Evolutionary conservation across 768 basidiomycete genomes (phyloP).

Genomic region (Hericium erinaceus): DNA sequence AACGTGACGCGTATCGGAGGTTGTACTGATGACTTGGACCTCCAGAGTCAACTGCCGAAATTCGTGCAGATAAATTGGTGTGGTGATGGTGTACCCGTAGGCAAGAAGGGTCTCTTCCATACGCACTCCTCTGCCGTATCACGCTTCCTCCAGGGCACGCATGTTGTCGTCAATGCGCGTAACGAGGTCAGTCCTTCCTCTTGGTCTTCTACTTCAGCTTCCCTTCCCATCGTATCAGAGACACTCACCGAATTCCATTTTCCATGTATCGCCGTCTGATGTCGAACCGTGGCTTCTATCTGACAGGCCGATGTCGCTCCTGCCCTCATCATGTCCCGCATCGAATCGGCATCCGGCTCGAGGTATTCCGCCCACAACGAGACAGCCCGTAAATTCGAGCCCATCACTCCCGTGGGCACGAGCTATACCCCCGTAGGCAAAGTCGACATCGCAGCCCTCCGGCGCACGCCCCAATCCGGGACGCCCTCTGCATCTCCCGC

Average conservation of each 20-base stretch:
- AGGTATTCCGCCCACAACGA: slow-evolving; percentile 84
- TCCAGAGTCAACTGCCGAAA: slow-evolving; percentile 73
- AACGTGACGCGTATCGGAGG: neutral
- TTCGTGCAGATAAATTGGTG: slow-evolving; percentile 97
- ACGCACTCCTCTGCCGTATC: slow-evolving; percentile 77
- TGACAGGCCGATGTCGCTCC: slow-evolving; percentile 72
- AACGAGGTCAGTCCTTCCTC: slow-evolving; percentile 52
- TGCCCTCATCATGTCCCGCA: slow-evolving; percentile 69
- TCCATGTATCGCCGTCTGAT: neutral
- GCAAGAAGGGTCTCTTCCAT: slow-evolving; percentile 88
- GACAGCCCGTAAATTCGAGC: slow-evolving; percentile 58
- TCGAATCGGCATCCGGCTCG: slow-evolving; percentile 86
- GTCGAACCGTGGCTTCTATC: neutral
- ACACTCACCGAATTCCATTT: neutral
- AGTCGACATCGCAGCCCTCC: slow-evolving; percentile 57
- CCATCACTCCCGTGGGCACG: slow-evolving; percentile 75
- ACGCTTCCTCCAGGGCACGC: slow-evolving; percentile 71
- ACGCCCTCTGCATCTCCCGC: slow-evolving; percentile 31
- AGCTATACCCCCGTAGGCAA: slow-evolving; percentile 69
- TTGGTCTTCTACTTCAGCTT: neutral
- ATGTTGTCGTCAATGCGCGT: slow-evolving; percentile 80
- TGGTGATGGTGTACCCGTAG: slow-evolving; percentile 91
- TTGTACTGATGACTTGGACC: too few species aligned
- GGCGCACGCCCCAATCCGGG: slow-evolving; percentile 15
- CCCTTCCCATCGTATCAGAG: neutral